Base-by-base conservation (phyloP, 768 basidiomycete species). In the Lactarius hengduanensis region DNA sequence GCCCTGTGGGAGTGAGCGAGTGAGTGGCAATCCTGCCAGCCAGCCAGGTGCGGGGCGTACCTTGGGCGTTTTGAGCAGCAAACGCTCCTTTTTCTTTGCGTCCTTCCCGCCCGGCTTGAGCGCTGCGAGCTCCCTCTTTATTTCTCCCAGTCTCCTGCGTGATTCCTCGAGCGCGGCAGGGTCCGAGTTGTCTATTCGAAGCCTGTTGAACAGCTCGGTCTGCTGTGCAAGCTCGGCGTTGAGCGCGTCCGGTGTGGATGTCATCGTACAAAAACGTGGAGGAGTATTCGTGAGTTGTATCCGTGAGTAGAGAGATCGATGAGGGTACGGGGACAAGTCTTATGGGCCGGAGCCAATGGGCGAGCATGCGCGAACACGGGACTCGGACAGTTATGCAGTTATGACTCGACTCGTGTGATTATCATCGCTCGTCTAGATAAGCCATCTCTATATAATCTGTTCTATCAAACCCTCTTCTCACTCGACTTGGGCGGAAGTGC, bases 31-130 rank as follows among this genome's bases (percentile, higher is more conserved):
- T 15, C 40, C 40, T 16, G 15, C 38, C 38, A 4, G 38, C 38
- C 38, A n/a, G 54, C 18, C 57, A n/a, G 5, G 20, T 26, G 26
- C 50, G 16, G 50, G n/a, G 71, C 87, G 63, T 62, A 91, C 94
- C 86, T 99, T 98, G 50, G 95, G 91, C 1, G 95, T 96, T 80
- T 99, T 99, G 71, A 99, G 82, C 64, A 91, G 74, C 69, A 98
- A 73, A 57, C 85, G 79, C 59, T 85, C 89, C 71, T 83, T 86
- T 79, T 89, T 90, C 79, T 74, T 81, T 10, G 78, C 81, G 53
- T 80, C 82, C 56, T 75, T 78, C 60, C 79, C 80, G 59, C 80
- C 77, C 47, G 78, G 76, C 74, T 78, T 55, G 57, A 82, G 76
- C 64, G 81, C 73, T 1, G 80, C 84, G 50, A 86, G 73, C 16